Evolutionary conservation across 164 flowering plant genomes (phyloP), one percentile per base, ranked within the genome.

Genomic region (Liriodendron chinense): DNA sequence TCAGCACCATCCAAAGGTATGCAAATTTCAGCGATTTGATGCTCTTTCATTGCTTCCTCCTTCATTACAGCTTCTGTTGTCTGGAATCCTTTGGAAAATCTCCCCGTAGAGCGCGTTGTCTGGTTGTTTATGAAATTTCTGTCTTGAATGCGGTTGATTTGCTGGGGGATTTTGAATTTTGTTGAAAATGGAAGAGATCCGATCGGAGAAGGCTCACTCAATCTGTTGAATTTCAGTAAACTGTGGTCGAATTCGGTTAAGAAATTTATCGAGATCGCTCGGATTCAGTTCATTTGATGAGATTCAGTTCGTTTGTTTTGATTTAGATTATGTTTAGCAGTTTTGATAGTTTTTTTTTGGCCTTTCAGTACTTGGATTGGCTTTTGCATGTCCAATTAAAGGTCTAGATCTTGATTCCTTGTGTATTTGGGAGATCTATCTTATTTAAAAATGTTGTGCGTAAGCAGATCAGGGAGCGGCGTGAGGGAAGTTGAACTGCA

Each of bases 401-500:
- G 20, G 18, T 24, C 18, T 47, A 1, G 71, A n/a, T 69, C 6
- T 6, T 26, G 24, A 10, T 69, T 69, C 25, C 73, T 57, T 7
- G 78, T 4, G 65, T 72, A 26, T 67, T 16, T 3, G 59, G 18
- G 85, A 86, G 91, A 86, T 79, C 78, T 77, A 23, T 82, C 69
- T 73, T 47, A 75, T 76, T 71, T 26, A 78, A 72, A 69, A 76
- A 71, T 61, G 74, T 69, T 69, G 68, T 34, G 67, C 24, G n/a
- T 25, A 69, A 72, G 77, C 81, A 82, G 90, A 87, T 86, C 87
- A 78, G 80, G 76, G 74, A 80, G 71, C 68, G 12, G 64, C 72
- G 82, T 8, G 28, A 62, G 34, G 68, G 24, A 23, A 7, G 16
- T 28, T 63, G 59, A 72, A 79, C 72, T 73, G 57, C 75, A 76